Evolutionary conservation across 2,329 filamentous ascomycete genomes (phyloP).

Genomic region (Zymoseptoria crescenta): DNA sequence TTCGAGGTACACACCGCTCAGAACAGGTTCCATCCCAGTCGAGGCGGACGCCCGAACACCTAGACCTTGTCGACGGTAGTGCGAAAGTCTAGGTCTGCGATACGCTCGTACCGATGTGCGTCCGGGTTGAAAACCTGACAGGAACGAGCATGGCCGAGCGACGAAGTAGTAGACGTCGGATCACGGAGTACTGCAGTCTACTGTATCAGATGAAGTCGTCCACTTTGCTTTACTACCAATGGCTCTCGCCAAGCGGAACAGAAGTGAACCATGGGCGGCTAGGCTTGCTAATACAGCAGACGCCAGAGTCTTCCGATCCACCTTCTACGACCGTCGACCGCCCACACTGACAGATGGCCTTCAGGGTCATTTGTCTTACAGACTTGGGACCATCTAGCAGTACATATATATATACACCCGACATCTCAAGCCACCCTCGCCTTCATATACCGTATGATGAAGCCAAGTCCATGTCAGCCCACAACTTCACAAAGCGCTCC

Average conservation of each 20-base stretch:
- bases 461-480: no score
- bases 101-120: no score
- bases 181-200: no score
- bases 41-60: neutral
- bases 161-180: no score
- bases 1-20: neutral
- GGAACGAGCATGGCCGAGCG: no score
- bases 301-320: neutral
- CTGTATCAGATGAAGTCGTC: no score
- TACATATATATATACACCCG: neutral
- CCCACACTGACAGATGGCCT: no score
- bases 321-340: no score
- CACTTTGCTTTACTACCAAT: neutral
- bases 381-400: neutral
- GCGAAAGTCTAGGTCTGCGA: neutral
- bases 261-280: neutral
- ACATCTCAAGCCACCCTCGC: no score
- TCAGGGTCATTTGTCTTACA: no score
- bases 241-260: neutral
- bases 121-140: no score
- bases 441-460: neutral
- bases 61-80: neutral
- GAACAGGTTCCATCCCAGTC: neutral
- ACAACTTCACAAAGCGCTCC: neutral
- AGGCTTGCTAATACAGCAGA: neutral